Conservation (phyloP, 805 yeast genomes). For the Zygosaccharomyces rouxii region DNA sequence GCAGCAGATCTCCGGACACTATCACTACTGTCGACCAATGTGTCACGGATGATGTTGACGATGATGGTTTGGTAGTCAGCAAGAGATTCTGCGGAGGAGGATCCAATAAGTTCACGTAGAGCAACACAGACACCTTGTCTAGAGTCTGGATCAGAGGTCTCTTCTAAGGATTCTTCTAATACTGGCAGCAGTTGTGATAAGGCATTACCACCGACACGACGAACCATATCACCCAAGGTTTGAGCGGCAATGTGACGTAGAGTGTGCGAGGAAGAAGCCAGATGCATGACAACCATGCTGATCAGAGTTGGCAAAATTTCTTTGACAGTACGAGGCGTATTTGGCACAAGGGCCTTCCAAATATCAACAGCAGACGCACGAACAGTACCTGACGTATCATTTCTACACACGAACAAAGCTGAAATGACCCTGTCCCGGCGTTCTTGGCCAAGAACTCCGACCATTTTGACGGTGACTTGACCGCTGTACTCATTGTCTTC, state of each 20-base stretch:
- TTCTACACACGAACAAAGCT: conserved; percentile 87
- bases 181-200: conserved; percentile 82
- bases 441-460: conserved; percentile 77
- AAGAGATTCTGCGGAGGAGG: conserved; percentile 60
- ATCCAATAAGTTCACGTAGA: conserved; percentile 73
- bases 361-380: conserved; percentile 87
- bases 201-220: conserved; percentile 88
- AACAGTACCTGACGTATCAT: conserved; percentile 83
- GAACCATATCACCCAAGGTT: conserved; percentile 89
- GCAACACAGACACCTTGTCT: conserved; percentile 98
- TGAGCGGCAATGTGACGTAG: conserved; percentile 88
- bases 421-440: conserved; percentile 85
- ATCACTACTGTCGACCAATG: conserved; percentile 69
- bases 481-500: conserved; percentile 41
- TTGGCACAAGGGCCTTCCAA: conserved; percentile 95
- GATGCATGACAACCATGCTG: conserved; percentile 68
- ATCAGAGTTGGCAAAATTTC: conserved; percentile 86
- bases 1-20: conserved; percentile 90
- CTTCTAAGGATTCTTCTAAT: conserved; percentile 57
- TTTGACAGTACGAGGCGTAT: conserved; percentile 91
- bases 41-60: conserved; percentile 69
- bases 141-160: conserved; percentile 68
- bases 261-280: conserved; percentile 75
- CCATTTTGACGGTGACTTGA: conserved; percentile 58
- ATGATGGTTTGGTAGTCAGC: conserved; percentile 61